These are phyloP conservation scores for Plectranthus barbatus DNA, from an alignment of 257 asterid species.

Conservation along the genomic window DNA sequence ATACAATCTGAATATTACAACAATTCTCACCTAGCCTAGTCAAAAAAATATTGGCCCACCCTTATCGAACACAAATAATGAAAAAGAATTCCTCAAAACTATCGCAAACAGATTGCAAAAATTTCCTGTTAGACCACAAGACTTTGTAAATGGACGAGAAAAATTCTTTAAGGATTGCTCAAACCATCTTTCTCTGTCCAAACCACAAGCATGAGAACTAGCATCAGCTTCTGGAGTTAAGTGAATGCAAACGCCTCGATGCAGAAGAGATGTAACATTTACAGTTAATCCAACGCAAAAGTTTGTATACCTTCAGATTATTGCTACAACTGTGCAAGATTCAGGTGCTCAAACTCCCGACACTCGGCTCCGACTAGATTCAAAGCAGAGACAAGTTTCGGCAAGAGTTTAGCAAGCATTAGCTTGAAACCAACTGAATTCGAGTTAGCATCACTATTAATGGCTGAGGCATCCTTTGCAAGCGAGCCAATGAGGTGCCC, in stretches of 20 bases:
- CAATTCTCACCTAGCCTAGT: constrained; percentile 2
- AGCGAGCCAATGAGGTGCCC: constrained; percentile 90
- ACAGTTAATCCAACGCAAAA: neutral
- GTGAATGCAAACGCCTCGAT: neutral
- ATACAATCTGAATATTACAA: constrained; percentile 10
- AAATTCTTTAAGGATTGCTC: constrained; percentile 10
- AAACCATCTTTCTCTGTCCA: constrained; percentile 5
- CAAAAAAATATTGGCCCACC: no score
- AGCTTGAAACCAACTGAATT: constrained; percentile 93
- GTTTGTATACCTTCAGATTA: constrained; percentile 22
- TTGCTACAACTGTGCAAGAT: constrained; percentile 34
- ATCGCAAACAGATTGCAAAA: constrained; percentile 10
- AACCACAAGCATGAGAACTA: neutral
- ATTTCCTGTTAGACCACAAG: constrained; percentile 12
- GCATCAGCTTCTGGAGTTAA: neutral
- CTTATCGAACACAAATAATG: no score
- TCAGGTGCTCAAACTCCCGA: constrained; percentile 49
- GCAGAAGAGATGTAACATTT: neutral
- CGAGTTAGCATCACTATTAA: constrained; percentile 30
- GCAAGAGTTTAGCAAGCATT: constrained; percentile 77
- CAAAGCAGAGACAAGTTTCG: constrained; percentile 58
- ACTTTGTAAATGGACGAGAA: constrained; percentile 12
- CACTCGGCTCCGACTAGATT: constrained; percentile 71
- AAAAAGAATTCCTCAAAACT: neutral
- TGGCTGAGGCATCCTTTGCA: constrained; percentile 48